Percentiles rank a stretch among this genome's conserved stretches.
Evolutionary conservation across 257 asterid genomes (phyloP).

Genomic region (Scutellaria galericulata): DNA sequence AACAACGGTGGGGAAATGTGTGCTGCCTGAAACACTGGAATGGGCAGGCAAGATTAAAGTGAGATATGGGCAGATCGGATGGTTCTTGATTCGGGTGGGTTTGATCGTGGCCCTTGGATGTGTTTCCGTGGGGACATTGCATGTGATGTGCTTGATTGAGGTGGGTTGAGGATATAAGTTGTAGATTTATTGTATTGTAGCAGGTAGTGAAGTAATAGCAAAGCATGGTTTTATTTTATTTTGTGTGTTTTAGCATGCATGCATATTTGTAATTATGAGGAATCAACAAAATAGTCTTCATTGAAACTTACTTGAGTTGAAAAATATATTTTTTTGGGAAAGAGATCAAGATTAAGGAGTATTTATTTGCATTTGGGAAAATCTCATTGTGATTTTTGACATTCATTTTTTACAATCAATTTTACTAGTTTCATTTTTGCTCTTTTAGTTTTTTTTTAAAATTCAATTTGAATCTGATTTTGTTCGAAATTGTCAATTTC

Average conservation of each 20-base stretch:
- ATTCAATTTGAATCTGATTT: no score
- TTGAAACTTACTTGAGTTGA: neutral
- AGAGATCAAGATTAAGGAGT: no score
- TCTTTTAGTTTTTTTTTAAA: no score
- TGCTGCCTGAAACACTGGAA: conserved; percentile 47
- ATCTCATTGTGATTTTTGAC: no score
- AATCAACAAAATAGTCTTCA: neutral
- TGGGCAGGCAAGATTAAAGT: conserved; percentile 54
- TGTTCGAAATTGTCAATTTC: no score
- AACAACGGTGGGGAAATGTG: conserved; percentile 71
- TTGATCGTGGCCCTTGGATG: conserved; percentile 45
- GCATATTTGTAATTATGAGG: conserved; percentile 19
- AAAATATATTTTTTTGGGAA: no score
- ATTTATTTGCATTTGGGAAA: no score
- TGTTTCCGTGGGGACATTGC: conserved; percentile 49
- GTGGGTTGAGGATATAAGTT: conserved; percentile 22
- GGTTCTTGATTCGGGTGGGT: conserved; percentile 37
- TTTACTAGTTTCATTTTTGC: no score
- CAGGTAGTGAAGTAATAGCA: conserved; percentile 1
- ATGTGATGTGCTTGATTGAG: conserved; percentile 59
- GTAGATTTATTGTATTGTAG: conserved; percentile 7
- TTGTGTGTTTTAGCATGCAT: conserved; percentile 24
- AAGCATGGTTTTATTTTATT: neutral
- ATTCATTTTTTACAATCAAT: no score
- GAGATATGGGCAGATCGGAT: conserved; percentile 47